A percentile compares a stretch with the other conserved stretches of the same genome.
Conservation (phyloP, 2,329 filamentous ascomycete species). For the Colletotrichum liaoningense region DNA sequence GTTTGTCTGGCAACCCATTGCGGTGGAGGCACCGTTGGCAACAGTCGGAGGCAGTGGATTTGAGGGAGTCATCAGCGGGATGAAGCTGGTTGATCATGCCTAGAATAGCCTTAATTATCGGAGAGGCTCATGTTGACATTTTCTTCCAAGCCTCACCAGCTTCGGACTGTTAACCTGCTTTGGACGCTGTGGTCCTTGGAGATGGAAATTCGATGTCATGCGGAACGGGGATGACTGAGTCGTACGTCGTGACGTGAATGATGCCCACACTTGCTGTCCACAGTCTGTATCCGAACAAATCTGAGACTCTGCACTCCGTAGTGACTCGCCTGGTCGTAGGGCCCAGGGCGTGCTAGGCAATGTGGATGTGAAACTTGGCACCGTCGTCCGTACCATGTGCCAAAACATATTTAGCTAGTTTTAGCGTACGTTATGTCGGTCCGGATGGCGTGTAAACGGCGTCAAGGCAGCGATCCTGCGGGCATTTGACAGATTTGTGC, state of each 20-base stretch:
- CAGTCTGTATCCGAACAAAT: neutral
- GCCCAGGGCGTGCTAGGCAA: neutral
- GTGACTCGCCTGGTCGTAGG: neutral
- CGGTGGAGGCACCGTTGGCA: conserved; percentile 31
- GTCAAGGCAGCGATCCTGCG: neutral
- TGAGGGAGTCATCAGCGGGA: conserved; percentile 27
- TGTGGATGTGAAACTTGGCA: neutral
- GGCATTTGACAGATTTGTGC: neutral
- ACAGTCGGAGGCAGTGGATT: conserved; percentile 28
- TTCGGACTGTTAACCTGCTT: neutral
- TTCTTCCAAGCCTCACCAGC: neutral
- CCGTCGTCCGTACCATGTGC: neutral
- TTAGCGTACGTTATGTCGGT: neutral
- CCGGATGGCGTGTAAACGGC: neutral
- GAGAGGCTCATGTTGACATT: neutral
- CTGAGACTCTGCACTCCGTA: no score
- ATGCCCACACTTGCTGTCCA: neutral
- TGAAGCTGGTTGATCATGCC: conserved; percentile 30
- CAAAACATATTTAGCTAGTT: neutral
- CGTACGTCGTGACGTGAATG: neutral
- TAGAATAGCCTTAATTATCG: neutral
- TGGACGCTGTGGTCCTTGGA: neutral
- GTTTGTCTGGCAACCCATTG: conserved; percentile 30
- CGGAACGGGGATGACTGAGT: conserved; percentile 9
- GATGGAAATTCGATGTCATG: conserved; percentile 10